Evolutionary conservation across 192 early-diverging fungal genomes (phyloP), one percentile per base, ranked within the genome.

Genomic region (Backusella luteola): DNA sequence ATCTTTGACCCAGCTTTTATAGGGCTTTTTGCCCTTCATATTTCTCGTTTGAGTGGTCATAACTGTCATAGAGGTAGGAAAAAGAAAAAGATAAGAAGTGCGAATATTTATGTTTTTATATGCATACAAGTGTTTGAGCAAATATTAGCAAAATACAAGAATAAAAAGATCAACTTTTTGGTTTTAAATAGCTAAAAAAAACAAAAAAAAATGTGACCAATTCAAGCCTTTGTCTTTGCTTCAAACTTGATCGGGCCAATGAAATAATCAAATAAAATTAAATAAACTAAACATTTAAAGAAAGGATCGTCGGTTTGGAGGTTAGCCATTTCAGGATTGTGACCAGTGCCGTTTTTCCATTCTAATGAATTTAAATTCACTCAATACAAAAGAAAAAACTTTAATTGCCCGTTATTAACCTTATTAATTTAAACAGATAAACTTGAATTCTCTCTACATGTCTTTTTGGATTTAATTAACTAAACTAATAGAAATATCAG

Each of bases 1-100:
- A 34, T 73, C 73, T 66, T 73, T 73, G 26, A 73, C 26, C 73
- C 73, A 73, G 32, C 73, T 73, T 36, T 73, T 73, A 34, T 73
- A 73, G 11, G 73, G 73, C 7, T 73, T 73, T 34, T 73, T 73
- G 32, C 69, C 12, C 44, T 71, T 71, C 12, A 49, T 17, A 49
- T 49, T 15, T 49, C 46, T 49, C 4, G 46, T 49, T 49, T 49
- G 46, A 49, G 46, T 49, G 19, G 46, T n/a, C 46, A 49, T 49
- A 49, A 49, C 46, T 49, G 19, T 49, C 46, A 49, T 49, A 49
- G 15, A 49, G 6, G 46, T 49, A 49, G 17, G 21, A 38, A 3
- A 38, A 15, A 67, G 1, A 67, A 11, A 67, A 6, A 67, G 34
- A 35, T 11, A 67, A 34, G 23, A 9, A 1, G 17, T n/a, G 17